A percentile compares a stretch with the other conserved stretches of the same genome.
phyloP scores from a whole-genome alignment of 352 stramenopile genomes.

The Globisporangium acanthophoron region DNA sequence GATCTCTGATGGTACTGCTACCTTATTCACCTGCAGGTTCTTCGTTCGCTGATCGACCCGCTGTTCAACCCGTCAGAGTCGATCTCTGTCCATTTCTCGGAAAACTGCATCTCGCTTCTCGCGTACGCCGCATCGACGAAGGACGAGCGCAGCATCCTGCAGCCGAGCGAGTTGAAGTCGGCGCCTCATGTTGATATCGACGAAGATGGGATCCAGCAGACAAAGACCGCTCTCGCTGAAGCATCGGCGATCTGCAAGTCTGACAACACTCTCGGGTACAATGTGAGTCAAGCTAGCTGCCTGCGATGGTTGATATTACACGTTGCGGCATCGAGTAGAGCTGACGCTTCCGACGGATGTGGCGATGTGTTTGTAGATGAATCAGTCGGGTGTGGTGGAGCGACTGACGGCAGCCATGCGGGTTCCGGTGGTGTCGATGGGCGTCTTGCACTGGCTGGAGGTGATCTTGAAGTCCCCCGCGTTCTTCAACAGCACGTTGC shows the following conservation, averaged over 20 bases:
- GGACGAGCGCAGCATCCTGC: conserved; percentile 73
- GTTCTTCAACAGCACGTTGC: conserved; percentile 79
- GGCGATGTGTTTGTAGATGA: conserved; percentile 49
- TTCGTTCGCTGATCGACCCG: conserved; percentile 70
- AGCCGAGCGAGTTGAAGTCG: conserved; percentile 22
- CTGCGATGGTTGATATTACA: not conserved
- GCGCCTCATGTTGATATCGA: conserved; percentile 36
- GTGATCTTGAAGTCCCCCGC: conserved; percentile 63
- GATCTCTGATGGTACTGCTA: not conserved
- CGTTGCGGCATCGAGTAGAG: not conserved
- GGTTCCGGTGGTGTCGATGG: conserved; percentile 81
- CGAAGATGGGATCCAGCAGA: conserved; percentile 45
- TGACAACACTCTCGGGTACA: conserved; percentile 84
- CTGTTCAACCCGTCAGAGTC: conserved; percentile 78
- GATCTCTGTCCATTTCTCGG: conserved; percentile 43
- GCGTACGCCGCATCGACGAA: conserved; percentile 72
- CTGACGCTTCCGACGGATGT: not conserved
- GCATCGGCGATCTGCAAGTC: conserved; percentile 78
- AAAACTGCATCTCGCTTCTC: conserved; percentile 67
- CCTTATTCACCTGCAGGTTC: conserved; percentile 32
- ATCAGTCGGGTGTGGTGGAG: conserved; percentile 77
- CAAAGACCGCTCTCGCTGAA: conserved; percentile 62
- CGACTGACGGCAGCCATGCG: conserved; percentile 74
- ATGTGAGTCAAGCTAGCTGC: conserved; percentile 28
- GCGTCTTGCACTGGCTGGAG: conserved; percentile 79